Evolutionary conservation across 164 flowering plant genomes (phyloP).

Genomic region (Nymphaea thermarum): DNA sequence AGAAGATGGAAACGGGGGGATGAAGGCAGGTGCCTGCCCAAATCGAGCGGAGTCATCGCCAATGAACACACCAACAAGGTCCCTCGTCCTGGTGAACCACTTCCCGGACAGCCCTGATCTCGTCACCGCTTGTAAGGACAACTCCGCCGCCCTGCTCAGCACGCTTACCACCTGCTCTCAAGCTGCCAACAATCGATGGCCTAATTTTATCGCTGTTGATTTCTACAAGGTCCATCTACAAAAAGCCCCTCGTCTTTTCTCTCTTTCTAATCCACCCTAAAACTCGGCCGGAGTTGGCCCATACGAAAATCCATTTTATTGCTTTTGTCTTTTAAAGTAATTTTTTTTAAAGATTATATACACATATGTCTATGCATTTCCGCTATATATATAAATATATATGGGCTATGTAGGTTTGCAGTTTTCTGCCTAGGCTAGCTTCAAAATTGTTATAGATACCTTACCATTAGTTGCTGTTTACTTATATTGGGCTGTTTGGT

Average conservation of each 20-base stretch:
- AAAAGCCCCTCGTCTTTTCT: neutral
- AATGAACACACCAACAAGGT: conserved; percentile 46
- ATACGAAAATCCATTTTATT: too few species aligned
- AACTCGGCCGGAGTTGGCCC: too few species aligned
- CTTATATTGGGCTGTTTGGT: too few species aligned
- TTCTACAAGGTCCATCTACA: conserved; percentile 57
- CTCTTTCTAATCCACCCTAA: neutral
- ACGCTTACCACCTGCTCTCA: conserved; percentile 56
- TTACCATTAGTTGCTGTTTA: too few species aligned
- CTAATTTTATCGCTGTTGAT: conserved; percentile 84
- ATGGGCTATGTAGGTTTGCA: too few species aligned
- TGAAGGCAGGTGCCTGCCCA: conserved; percentile 67
- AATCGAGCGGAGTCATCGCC: conserved; percentile 72
- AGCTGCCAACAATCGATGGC: conserved; percentile 68
- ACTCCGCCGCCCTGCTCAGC: conserved; percentile 55
- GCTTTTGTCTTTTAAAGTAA: too few species aligned
- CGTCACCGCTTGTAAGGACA: conserved; percentile 42
- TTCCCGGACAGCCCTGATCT: conserved; percentile 37
- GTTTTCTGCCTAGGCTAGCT: too few species aligned
- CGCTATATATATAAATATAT: too few species aligned
- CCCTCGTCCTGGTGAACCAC: conserved; percentile 56
- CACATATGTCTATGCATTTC: too few species aligned
- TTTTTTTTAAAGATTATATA: too few species aligned
- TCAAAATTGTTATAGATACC: too few species aligned
- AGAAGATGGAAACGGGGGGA: conserved; percentile 71